These are phyloP conservation scores for Sugiyamaella pinicola DNA, from an alignment of 1,139 yeast species.

Conservation along the genomic window DNA sequence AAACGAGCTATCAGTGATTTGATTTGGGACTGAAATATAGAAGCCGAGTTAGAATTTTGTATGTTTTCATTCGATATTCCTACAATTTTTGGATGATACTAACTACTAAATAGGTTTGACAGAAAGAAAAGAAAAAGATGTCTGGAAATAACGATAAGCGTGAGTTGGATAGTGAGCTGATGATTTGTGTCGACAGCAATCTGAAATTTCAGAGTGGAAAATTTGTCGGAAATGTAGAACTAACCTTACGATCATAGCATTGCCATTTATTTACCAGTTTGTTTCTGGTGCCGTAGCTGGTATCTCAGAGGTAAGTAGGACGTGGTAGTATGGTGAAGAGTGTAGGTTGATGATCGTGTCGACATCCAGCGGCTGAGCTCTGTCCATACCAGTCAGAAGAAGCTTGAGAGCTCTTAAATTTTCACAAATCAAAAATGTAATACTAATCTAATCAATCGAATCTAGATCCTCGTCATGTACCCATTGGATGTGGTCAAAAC, in stretches of 20 bases:
- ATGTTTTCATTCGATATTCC: not conserved
- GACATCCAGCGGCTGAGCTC: too few relatives aligned
- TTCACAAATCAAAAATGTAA: not conserved
- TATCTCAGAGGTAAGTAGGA: constrained; percentile 65
- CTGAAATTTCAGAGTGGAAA: too few relatives aligned
- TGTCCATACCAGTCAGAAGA: not conserved
- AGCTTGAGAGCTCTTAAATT: not conserved
- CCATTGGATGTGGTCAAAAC: constrained; percentile 98
- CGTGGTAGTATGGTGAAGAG: not conserved
- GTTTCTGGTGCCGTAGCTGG: constrained; percentile 97
- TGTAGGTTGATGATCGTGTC: too few relatives aligned
- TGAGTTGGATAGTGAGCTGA: constrained; percentile 18
- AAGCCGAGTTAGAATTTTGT: not conserved
- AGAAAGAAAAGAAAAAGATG: constrained; percentile 18
- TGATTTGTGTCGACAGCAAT: not conserved
- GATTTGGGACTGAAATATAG: constrained; percentile 6
- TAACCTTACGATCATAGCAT: constrained; percentile 41
- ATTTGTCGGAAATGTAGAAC: not conserved
- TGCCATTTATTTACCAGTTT: constrained; percentile 91
- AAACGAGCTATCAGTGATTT: not conserved
- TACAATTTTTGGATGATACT: not conserved
- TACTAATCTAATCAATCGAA: not conserved
- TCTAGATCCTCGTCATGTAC: constrained; percentile 92
- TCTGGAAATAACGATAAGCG: constrained; percentile 29
- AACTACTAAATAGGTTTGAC: not conserved